Evolutionary conservation across 176 grass and related monocot species (phyloP), one percentile per base, ranked within the genome.

Genomic region (Elaeis guineensis): DNA sequence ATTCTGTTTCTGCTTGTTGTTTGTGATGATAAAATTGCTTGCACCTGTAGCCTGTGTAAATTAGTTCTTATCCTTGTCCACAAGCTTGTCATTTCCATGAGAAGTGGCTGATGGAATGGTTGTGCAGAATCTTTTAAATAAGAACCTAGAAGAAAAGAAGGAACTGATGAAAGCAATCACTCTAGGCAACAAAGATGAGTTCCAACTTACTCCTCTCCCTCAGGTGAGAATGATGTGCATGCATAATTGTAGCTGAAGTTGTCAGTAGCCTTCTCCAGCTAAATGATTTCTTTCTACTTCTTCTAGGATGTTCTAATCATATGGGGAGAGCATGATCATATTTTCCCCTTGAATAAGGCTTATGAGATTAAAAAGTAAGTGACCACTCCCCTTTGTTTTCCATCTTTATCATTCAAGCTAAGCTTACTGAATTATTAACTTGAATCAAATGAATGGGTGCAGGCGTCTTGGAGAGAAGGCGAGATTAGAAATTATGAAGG

Each of bases 251-350:
- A 25, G 44, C 39, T 26, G 26, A 52, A 28, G 17, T 26, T 0
- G 1, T 29, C 4, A 4, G 3, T 19, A 19, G 22, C 24, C 19
- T 4, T 35, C 16, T 61, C 1, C 24, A 32, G 26, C 17, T 17
- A n/a, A 17, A 32, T 49, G 11, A 8, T 63, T 52, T 65, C 19
- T 19, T 65, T 6, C 2, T 35, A 35, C 6, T 35, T 35, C 14
- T 54, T 48, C 51, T 69, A 95, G 90, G 77, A 90, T 64, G 86
- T 95, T 63, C 67, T 95, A 29, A 77, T 95, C 51, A 59, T 95
- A 3, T 95, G 90, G 90, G 90, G 90, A 64, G 90, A 90, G 60
- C 77, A 90, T 32, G 90, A 95, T 28, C 82, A 81, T 67, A 78
- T 95, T 59, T 95, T 90, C 35, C 90, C 82, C 17, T 49, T 90